Evolutionary conservation across 208 protist genomes (phyloP).

Genomic region (Spongospora subterranea): DNA sequence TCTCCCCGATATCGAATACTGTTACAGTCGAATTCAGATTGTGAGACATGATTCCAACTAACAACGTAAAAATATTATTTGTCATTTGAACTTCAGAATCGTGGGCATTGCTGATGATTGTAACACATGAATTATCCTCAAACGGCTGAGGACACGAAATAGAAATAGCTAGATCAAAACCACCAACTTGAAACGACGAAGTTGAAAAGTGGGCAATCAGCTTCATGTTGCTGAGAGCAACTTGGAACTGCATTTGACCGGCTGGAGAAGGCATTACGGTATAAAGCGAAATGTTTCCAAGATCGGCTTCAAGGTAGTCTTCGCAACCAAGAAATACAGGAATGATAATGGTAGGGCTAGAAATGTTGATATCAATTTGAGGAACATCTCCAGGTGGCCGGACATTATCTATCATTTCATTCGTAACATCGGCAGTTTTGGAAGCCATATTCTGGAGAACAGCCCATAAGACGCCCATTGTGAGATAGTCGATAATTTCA

Average conservation of each 20-base stretch:
- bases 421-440: not conserved
- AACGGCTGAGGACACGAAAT: not conserved
- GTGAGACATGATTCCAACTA: not conserved
- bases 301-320: constrained; percentile 7
- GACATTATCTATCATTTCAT: no score
- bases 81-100: not conserved
- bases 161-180: not conserved
- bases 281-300: not conserved
- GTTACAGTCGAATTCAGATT: no score
- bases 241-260: not conserved
- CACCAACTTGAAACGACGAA: not conserved
- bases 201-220: not conserved
- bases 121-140: not conserved
- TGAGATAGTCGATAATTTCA: not conserved
- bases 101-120: not conserved
- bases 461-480: not conserved
- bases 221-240: not conserved
- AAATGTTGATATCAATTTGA: not conserved
- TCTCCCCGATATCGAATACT: no score
- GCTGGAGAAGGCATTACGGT: not conserved
- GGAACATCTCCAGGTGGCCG: not conserved
- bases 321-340: not conserved
- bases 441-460: not conserved
- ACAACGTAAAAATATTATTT: not conserved
- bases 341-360: not conserved